Percentiles rank a stretch among this genome's conserved stretches.
Evolutionary conservation across 2,329 filamentous ascomycete species (phyloP).

Genomic region (Scortechinia acanthostroma): DNA sequence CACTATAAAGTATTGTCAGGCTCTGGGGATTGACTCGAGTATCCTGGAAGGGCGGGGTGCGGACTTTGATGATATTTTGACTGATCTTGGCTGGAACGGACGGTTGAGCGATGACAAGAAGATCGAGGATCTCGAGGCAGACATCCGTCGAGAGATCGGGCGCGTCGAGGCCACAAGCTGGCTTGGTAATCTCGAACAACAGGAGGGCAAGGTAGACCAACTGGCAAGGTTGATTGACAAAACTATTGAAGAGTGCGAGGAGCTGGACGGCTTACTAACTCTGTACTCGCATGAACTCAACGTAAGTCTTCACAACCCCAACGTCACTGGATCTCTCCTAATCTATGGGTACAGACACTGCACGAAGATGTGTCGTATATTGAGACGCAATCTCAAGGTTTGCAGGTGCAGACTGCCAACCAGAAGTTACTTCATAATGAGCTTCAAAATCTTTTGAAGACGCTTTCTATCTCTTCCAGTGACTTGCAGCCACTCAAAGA

Average conservation of each 20-base stretch:
- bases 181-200: constrained; percentile 54
- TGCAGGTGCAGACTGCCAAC: constrained; percentile 71
- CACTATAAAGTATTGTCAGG: constrained; percentile 49
- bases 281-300: constrained; percentile 67
- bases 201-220: constrained; percentile 61
- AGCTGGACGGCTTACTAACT: constrained; percentile 65
- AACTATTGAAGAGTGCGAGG: constrained; percentile 67
- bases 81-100: constrained; percentile 57
- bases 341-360: constrained; percentile 55
- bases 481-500: constrained; percentile 55
- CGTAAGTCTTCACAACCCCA: no score
- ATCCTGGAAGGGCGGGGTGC: constrained; percentile 52
- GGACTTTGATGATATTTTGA: constrained; percentile 55
- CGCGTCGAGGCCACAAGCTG: constrained; percentile 65
- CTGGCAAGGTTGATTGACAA: constrained; percentile 61
- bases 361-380: constrained; percentile 71
- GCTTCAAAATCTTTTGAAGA: constrained; percentile 56
- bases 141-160: constrained; percentile 60
- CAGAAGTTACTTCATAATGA: constrained; percentile 68
- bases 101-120: constrained; percentile 32
- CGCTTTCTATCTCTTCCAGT: constrained; percentile 57
- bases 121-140: constrained; percentile 53
- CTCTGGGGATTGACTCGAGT: constrained; percentile 53
- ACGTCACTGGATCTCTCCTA: constrained; percentile 13
- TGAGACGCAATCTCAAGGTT: constrained; percentile 68